Evolutionary conservation across 306 rosid genomes (phyloP), one percentile per base, ranked within the genome.

Genomic region (Prunus armeniaca): DNA sequence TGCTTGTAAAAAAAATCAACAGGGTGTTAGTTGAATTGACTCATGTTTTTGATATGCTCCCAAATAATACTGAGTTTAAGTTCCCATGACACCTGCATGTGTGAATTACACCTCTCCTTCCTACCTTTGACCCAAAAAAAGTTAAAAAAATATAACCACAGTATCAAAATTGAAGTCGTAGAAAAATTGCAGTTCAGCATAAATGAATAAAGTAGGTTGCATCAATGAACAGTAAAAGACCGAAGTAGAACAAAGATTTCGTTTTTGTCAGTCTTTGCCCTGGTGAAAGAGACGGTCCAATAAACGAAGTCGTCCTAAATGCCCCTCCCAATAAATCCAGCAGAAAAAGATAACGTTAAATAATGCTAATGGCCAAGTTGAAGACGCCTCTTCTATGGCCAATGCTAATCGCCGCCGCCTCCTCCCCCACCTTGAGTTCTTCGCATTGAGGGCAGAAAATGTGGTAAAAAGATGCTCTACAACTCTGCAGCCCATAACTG

Each of bases 21-120:
- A 6, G 0, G 2, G 41, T 34, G 41, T 34, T 5, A 34, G 8
- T 5, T 34, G 8, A 1, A 34, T 34, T 34, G 8, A 0, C 8
- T 34, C 41, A 34, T 34, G 41, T 1, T 2, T 34, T 34, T 34
- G 0, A 0, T 34, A 34, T 34, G 41, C 41, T 34, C 41, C 0
- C 6, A 34, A 34, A 34, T 6, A 34, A 34, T 34, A 0, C 0
- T 34, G 41, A 1, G 0, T 6, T 34, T 6, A 34, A 34, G 2
- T 0, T 1, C 1, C 0, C 41, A 34, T 34, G 6, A 34, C 1
- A 34, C 0, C 0, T 34, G 41, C 6, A 8, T 34, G 6, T 34
- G 41, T 34, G 2, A 34, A 34, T 34, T 34, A 34, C 8, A 0
- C 8, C 0, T 5, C 2, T 7, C 41, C 6, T 34, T 34, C 8